Evolutionary conservation across 2,329 filamentous ascomycete species (phyloP), one percentile per base, ranked within the genome.

Genomic region (Hortaea sp.): DNA sequence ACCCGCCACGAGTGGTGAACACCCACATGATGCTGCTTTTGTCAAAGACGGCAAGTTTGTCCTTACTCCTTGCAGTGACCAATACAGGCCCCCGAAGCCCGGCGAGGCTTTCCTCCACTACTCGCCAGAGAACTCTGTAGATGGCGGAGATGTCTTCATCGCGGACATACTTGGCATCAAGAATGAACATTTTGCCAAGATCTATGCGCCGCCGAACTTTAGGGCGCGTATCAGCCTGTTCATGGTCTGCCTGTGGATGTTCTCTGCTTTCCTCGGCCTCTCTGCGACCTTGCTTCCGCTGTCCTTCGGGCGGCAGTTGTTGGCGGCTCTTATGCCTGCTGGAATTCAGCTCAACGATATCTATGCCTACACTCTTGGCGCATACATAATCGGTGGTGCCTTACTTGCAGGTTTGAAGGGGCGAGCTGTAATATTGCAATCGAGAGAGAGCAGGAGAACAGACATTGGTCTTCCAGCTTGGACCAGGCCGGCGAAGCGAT

Each of bases 351-450:
- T 90, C 61, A 98, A 97, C 65, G 92, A 98, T 63, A 85, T 98
- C 28, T 97, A 98, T 59, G 90, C 92, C 9, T 95, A 95, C 64
- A 94, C 88, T 44, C 81, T 92, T 29, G 92, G 92, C 10, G 76
- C 94, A 37, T 95, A 94, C 62, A 71, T 88, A 28, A 72, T 95
- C 4, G 87, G 85, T 7, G 79, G 78, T 4, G 59, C 78, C 1
- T 69, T 77, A 2, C 94, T 89, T 62, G 37, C 38, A 40, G 7
- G 20, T 9, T 40, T 40, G 10, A 40, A 40, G 13, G 38, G n/a
- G 9, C 20, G 20, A 20, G 20, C 20, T 20, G 20, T 20, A 20
- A 20, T 20, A 48, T 41, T 29, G 27, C 44, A 10, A 30, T 29
- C 6, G 48, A 45, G 7, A 2, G 43, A n/a, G 7, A n/a, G 32